Percentiles rank a stretch among this genome's conserved stretches.
Conservation (phyloP, 805 yeast genomes). For the Wickerhamiella brachini region DNA sequence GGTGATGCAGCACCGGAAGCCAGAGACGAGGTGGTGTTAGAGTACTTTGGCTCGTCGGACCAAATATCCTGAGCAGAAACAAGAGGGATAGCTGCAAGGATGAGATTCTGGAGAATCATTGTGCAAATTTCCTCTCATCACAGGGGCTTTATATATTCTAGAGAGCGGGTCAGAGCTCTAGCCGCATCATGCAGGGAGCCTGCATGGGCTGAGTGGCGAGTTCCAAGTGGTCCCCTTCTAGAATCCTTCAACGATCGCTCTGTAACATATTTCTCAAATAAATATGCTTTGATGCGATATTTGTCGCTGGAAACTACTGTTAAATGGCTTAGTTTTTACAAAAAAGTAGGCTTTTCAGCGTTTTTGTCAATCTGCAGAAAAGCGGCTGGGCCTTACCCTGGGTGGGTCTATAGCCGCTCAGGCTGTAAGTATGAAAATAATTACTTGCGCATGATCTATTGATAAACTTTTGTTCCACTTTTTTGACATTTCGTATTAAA, state of each 20-base stretch:
- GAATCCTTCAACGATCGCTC: too few relatives aligned
- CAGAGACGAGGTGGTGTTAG: not conserved
- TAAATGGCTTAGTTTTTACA: not conserved
- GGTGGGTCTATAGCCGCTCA: not conserved
- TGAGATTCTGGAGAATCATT: not conserved
- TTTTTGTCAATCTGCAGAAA: not conserved
- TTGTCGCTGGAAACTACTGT: too few relatives aligned
- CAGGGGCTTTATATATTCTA: not conserved
- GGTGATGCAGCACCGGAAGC: not conserved
- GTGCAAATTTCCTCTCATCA: not conserved
- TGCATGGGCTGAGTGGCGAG: not conserved
- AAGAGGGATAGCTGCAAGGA: not conserved
- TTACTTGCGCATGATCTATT: not conserved
- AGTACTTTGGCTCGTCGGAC: not conserved
- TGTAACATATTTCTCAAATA: too few relatives aligned
- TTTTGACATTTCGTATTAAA: not conserved
- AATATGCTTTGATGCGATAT: too few relatives aligned
- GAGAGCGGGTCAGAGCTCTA: not conserved
- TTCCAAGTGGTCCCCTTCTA: not conserved
- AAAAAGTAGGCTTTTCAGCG: not conserved
- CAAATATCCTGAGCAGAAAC: not conserved
- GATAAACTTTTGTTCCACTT: not conserved
- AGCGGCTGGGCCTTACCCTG: not conserved
- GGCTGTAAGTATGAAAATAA: not conserved
- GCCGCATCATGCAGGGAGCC: not conserved